These are phyloP conservation scores for Somion occarium DNA, from an alignment of 1,284 basidiomycete species.

Conservation along the genomic window DNA sequence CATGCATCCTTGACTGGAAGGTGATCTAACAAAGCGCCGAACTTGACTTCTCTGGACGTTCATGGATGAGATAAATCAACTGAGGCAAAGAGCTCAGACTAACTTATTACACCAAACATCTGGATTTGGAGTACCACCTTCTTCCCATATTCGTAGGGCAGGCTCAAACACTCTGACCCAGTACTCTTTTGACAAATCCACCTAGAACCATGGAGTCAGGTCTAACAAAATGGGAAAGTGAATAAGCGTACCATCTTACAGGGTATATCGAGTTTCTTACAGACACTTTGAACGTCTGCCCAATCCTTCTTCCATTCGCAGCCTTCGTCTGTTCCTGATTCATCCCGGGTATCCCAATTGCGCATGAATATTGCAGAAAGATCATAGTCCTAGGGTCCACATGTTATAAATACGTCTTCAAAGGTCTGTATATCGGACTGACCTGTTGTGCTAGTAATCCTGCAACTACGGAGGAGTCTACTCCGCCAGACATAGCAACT, in stretches of 20 bases:
- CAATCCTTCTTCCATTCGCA: constrained; percentile 97
- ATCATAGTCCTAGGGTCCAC: constrained; percentile 58
- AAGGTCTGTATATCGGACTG: constrained; percentile 8
- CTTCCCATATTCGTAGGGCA: constrained; percentile 70
- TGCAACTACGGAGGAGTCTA: constrained; percentile 88
- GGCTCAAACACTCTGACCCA: constrained; percentile 90
- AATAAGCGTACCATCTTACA: constrained; percentile 53
- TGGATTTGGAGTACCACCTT: constrained; percentile 85
- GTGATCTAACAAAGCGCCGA: constrained; percentile 77
- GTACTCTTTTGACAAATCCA: constrained; percentile 83
- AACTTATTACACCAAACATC: constrained; percentile 94
- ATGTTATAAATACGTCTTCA: not conserved
- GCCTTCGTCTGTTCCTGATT: constrained; percentile 66
- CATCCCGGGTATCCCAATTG: constrained; percentile 85
- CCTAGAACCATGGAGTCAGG: constrained; percentile 33
- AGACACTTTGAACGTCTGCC: constrained; percentile 84
- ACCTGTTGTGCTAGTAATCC: constrained; percentile 69
- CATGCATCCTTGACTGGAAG: constrained; percentile 45
- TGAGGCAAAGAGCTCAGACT: constrained; percentile 14
- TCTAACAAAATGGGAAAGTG: constrained; percentile 7
- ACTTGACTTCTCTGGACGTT: constrained; percentile 80
- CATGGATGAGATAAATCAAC: constrained; percentile 1
- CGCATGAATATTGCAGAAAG: constrained; percentile 92
- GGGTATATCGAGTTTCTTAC: constrained; percentile 60
- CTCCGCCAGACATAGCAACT: constrained; percentile 94